Base-by-base conservation (phyloP, 2,329 filamentous ascomycete genomes). In the Colletotrichum sp. region DNA sequence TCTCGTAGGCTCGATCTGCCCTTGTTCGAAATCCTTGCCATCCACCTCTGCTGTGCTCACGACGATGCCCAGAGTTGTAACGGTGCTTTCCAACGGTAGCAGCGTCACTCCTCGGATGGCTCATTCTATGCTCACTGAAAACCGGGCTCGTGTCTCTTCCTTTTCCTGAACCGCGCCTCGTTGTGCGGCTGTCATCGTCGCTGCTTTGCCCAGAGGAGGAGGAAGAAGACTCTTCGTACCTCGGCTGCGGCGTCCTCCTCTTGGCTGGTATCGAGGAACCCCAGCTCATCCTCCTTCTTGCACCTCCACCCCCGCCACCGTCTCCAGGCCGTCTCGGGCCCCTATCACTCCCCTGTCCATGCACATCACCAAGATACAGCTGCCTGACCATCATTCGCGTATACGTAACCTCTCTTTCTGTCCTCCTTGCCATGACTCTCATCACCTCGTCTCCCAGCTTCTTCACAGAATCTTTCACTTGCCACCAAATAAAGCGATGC, bases 401-500 rank as follows among this genome's bases (percentile, higher is more conserved):
- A 12, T 74, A 74, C 8, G 74, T 76, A 2, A 76, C 74, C 15
- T 76, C 74, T n/a, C 74, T 73, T n/a, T 76, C 74, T 3, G 74
- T 76, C 16, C 74, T 49, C 32, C 74, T 65, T n/a, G 57, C 34
- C 74, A 76, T 76, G 9, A 76, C n/a, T 15, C 74, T 55, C 65
- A 72, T 72, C 2, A 76, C 74, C n/a, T 76, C 74, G 28, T 76
- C 74, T 8, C 64, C 65, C 6, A 76, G 9, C 59, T 64, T 76
- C 34, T 34, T 73, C 18, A 76, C 74, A 30, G 73, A 49, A n/a
- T 76, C 74, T 7, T 76, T 76, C 10, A 60, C 63, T 36, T 76
- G 74, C 74, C 74, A 76, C 74, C 74, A 76, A 5, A 76, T 76
- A n/a, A 76, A 76, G 8, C 74, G 71, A 28, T 76, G 74, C 34